Conservation (phyloP, 495 filamentous ascomycete genomes). For the Ascobolus immersus region DNA sequence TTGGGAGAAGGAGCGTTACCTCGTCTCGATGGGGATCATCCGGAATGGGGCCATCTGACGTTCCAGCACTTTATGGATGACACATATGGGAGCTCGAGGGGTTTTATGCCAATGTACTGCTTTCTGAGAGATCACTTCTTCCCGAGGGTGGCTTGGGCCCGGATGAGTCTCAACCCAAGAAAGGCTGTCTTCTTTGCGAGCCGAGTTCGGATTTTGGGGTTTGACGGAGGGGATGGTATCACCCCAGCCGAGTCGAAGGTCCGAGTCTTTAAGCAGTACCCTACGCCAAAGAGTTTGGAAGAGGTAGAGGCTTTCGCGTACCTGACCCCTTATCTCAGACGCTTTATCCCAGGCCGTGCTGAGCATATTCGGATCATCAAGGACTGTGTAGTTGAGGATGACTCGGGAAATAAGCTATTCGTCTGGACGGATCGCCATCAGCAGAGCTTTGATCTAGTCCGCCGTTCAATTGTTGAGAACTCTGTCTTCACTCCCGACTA, state of each 20-base stretch:
- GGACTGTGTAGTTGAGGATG: too few species aligned
- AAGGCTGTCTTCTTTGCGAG: constrained; percentile 1
- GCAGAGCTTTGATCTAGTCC: not conserved
- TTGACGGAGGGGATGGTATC: too few species aligned
- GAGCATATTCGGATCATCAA: not conserved
- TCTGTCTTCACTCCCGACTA: not conserved
- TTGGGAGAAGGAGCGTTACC: too few species aligned
- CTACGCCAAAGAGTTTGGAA: not conserved
- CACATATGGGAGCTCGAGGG: not conserved
- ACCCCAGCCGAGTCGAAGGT: too few species aligned
- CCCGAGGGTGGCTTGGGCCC: not conserved
- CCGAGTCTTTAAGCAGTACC: not conserved
- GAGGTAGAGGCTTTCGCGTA: not conserved
- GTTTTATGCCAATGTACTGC: not conserved
- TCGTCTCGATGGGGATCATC: not conserved
- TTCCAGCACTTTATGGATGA: constrained; percentile 3
- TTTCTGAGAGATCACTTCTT: constrained; percentile 1
- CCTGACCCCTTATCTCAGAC: not conserved
- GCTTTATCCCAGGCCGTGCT: not conserved
- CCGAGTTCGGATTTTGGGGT: too few species aligned
- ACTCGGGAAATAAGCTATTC: too few species aligned
- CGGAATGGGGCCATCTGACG: too few species aligned
- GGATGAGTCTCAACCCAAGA: not conserved
- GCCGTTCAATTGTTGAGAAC: not conserved
- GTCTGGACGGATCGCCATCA: not conserved